Evolutionary conservation across 2,329 filamentous ascomycete genomes (phyloP), one percentile per base, ranked within the genome.

Genomic region (Neopestalotiopsis rosae): DNA sequence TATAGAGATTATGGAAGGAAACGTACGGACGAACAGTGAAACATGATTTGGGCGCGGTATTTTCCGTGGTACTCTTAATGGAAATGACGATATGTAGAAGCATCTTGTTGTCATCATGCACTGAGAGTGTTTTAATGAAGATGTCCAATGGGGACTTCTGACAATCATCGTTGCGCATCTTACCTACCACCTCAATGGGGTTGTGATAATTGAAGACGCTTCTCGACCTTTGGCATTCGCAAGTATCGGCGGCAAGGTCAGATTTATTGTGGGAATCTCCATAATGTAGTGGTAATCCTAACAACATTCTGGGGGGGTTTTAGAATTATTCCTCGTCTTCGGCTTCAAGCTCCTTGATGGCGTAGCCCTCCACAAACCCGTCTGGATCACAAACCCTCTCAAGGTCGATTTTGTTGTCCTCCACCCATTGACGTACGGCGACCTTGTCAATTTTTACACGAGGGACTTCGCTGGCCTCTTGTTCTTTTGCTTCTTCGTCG

Each of bases 301-400:
- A 28, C 34, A 20, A 38, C 17, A 38, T 28, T 28, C 12, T 28
- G n/a, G 13, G 32, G 61, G 10, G 7, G 5, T 13, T 30, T 59
- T 12, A 62, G 40, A n/a, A 34, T 24, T 72, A 75, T 30, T 83
- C 82, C 12, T 78, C 80, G 14, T 79, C 79, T 5, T 72, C 76
- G 12, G 70, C 76, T 68, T 77, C 77, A 4, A 77, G 79, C 34
- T 74, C 70, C 74, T 84, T 86, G 63, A 86, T 80, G 13, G 88
- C 89, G 79, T 92, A 92, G 66, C 89, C 87, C 71, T 91, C 89
- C 6, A 91, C 80, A 73, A 97, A 97, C 1, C 93, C 94, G 1
- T 90, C 87, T 5, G 91, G 87, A 78, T 93, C 91, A 66, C 96
- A 93, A 1, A 90, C 86, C 74, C 86, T 87, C 66, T 88, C 86